Evolutionary conservation across 805 yeast genomes (phyloP).

Genomic region (Metschnikowia lochheadii): DNA sequence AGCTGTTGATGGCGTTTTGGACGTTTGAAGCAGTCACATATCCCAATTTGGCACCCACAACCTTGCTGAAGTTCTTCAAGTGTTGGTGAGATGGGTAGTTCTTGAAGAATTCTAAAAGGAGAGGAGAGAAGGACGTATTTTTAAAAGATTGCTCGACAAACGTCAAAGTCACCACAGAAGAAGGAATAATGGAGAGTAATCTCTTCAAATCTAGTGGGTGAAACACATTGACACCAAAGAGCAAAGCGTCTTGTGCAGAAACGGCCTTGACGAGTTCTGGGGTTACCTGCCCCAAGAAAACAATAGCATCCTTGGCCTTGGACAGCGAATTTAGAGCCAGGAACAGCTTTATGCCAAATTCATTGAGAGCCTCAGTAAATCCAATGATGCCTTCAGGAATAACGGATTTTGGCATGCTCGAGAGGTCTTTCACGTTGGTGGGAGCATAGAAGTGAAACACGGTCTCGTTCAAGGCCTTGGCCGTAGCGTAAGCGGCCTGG

Average conservation of each 20-base stretch:
- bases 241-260: slow-evolving; percentile 36
- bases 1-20: slow-evolving; percentile 41
- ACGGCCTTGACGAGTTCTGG: slow-evolving; percentile 41
- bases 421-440: slow-evolving; percentile 16
- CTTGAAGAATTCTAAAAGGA: slow-evolving; percentile 71
- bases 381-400: slow-evolving; percentile 3
- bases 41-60: slow-evolving; percentile 55
- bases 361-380: slow-evolving; percentile 22
- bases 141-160: slow-evolving; percentile 60
- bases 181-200: slow-evolving; percentile 50
- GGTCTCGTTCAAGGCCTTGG: slow-evolving; percentile 46
- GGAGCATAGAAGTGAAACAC: slow-evolving; percentile 68
- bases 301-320: slow-evolving; percentile 47
- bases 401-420: not conserved
- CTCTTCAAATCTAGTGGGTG: slow-evolving; percentile 66
- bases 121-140: slow-evolving; percentile 51
- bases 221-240: slow-evolving; percentile 59
- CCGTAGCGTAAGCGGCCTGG: slow-evolving; percentile 54
- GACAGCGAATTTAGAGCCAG: slow-evolving; percentile 23
- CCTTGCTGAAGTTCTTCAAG: slow-evolving; percentile 45
- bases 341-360: slow-evolving; percentile 28
- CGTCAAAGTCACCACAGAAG: slow-evolving; percentile 50
- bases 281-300: slow-evolving; percentile 60
- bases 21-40: slow-evolving; percentile 38
- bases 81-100: slow-evolving; percentile 46